Evolutionary conservation across 257 asterid genomes (phyloP).

Genomic region (Craterostigma plantagineum): DNA sequence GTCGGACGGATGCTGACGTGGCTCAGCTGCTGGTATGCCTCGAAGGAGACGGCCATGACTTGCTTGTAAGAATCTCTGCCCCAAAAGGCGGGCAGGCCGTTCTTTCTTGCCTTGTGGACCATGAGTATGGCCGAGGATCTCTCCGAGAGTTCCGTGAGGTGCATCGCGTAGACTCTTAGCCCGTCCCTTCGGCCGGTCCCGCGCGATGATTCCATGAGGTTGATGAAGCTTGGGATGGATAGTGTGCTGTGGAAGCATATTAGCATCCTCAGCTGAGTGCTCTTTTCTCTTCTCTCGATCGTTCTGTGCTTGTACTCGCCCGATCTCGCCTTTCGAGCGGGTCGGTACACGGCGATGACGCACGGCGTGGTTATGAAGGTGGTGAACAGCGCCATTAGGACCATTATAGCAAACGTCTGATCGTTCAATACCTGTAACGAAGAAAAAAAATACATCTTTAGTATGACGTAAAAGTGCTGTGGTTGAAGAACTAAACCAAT

Average conservation of each 20-base stretch:
- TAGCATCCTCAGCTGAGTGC: slow-evolving; percentile 32
- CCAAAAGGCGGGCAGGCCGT: slow-evolving; percentile 63
- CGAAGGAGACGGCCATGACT: slow-evolving; percentile 32
- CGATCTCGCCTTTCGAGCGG: slow-evolving; percentile 25
- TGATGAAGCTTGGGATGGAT: slow-evolving; percentile 37
- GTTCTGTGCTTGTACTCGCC: slow-evolving; percentile 39
- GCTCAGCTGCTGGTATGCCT: slow-evolving; percentile 52
- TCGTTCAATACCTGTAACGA: slow-evolving; percentile 49
- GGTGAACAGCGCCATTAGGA: slow-evolving; percentile 65
- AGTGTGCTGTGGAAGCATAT: slow-evolving; percentile 42
- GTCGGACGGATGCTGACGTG: slow-evolving; percentile 50
- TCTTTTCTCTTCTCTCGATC: slow-evolving; percentile 27
- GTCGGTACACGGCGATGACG: slow-evolving; percentile 36
- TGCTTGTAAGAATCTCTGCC: slow-evolving; percentile 20
- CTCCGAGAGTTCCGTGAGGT: slow-evolving; percentile 64
- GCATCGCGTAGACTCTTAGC: slow-evolving; percentile 58
- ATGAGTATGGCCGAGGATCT: slow-evolving; percentile 53
- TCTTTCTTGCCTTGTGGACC: slow-evolving; percentile 52
- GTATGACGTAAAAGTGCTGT: too few relatives aligned
- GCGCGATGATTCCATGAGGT: slow-evolving; percentile 55
- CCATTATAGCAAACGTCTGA: slow-evolving; percentile 64
- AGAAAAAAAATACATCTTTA: neutral
- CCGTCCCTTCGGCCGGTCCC: slow-evolving; percentile 43
- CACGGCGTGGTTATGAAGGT: slow-evolving; percentile 57
- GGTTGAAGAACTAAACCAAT: too few relatives aligned